Evolutionary conservation across 2,329 filamentous ascomycete genomes (phyloP), one percentile per base, ranked within the genome.

Genomic region (Pseudogymnoascus sp.): DNA sequence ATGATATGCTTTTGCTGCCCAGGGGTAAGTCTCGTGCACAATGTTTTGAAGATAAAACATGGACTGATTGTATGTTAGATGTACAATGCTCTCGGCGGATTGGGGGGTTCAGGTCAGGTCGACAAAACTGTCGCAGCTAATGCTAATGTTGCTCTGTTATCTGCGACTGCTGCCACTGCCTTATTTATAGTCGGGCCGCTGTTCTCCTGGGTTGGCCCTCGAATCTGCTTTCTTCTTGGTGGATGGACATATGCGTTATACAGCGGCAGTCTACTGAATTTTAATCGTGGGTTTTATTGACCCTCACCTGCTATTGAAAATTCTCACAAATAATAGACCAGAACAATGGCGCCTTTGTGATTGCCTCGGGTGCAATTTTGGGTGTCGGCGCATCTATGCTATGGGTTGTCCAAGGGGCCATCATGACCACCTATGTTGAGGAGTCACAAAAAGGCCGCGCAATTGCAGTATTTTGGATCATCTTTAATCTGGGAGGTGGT

Each of bases 401-500:
- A 37, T 93, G 89, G 89, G 86, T 86, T 16, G 89, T 87, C 1
- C 89, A 93, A 75, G 89, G 89, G 63, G 85, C 87, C 63, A 89
- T 92, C 70, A 92, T 92, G 87, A 92, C 95, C 86, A 85, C 88
- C 58, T 96, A 96, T 74, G 90, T 91, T 1, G 79, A 82, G 9
- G 92, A 96, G 75, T 74, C 84, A 36, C 83, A 85, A 65, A 96
- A 96, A 79, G 92, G 92, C 43, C 86, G 86, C 62, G 96, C 90
- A 72, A 94, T 96, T 72, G 88, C 89, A 62, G 86, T 86, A 77
- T 96, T 96, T 77, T 96, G 92, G 92, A 86, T 92, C 74, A 94
- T 96, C 69, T 96, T 96, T 81, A 96, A 96, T 74, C 74, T 92
- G 60, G 92, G 92, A 67, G 90, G 86, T 69, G 91, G 96, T 63